These are phyloP conservation scores for Leptosphaerulina australis DNA, from an alignment of 2,329 filamentous ascomycete genomes.

Conservation along the genomic window DNA sequence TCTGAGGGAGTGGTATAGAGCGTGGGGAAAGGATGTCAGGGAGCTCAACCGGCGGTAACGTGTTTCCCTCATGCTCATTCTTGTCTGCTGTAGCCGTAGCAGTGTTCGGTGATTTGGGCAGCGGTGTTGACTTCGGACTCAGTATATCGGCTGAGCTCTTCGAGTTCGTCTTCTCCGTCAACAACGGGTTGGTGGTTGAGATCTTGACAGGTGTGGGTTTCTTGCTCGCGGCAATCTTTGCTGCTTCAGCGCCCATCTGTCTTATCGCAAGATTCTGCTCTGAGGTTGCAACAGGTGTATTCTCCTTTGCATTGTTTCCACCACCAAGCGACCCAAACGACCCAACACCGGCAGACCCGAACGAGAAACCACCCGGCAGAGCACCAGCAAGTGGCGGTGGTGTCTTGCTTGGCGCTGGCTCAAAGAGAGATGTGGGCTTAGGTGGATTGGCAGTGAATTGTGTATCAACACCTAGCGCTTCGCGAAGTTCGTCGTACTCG, in stretches of 20 bases:
- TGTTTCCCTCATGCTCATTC: conserved; percentile 4
- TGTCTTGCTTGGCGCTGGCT: conserved; percentile 16
- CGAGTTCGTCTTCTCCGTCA: conserved; percentile 43
- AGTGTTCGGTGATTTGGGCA: conserved; percentile 20
- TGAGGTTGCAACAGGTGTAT: conserved; percentile 29
- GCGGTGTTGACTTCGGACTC: conserved; percentile 12
- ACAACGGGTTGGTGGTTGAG: conserved; percentile 45
- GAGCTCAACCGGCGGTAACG: not conserved
- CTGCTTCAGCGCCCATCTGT: conserved; percentile 46
- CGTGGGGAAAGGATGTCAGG: conserved; percentile 31
- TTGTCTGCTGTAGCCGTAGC: conserved; percentile 2
- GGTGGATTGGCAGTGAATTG: conserved; percentile 43
- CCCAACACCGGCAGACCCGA: conserved; percentile 14
- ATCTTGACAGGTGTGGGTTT: conserved; percentile 42
- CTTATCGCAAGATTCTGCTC: conserved; percentile 47
- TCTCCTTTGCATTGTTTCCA: conserved; percentile 31
- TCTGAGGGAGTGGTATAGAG: conserved; percentile 35
- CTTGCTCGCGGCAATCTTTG: conserved; percentile 45
- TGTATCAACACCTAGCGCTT: conserved; percentile 68
- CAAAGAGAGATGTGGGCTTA: conserved; percentile 28
- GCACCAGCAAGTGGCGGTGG: conserved; percentile 15
- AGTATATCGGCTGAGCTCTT: conserved; percentile 33
- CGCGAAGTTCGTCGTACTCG: conserved; percentile 92
- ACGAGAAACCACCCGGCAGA: conserved; percentile 18
- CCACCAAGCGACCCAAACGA: conserved; percentile 7